phyloP scores from a whole-genome alignment of 441 rosid genomes.

The Cnidoscolus chayamansa region DNA sequence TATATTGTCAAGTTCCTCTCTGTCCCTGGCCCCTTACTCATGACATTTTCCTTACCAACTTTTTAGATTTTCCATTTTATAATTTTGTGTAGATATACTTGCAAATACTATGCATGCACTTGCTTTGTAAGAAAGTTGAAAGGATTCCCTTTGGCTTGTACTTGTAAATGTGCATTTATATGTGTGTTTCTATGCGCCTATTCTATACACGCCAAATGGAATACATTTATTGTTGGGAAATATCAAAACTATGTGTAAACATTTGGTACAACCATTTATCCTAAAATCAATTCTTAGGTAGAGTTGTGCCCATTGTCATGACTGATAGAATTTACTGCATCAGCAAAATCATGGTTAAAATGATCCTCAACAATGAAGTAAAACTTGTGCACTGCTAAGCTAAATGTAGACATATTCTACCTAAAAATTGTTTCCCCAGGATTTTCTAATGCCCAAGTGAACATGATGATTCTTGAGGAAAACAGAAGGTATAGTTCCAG shows the following conservation, averaged over 20 bases:
- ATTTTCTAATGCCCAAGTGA: neutral
- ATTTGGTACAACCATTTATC: neutral
- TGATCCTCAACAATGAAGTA: neutral
- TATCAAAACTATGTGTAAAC: neutral
- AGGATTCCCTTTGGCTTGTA: neutral
- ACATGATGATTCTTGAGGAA: neutral
- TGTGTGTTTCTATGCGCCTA: neutral
- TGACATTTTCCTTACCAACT: neutral
- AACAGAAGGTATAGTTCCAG: too few species aligned
- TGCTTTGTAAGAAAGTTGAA: neutral
- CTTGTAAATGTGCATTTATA: neutral
- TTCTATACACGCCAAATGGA: neutral
- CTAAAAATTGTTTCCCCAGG: neutral
- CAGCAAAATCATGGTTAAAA: neutral
- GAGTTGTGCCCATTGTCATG: too few species aligned
- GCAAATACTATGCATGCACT: neutral
- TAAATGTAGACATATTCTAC: neutral
- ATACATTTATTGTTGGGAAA: neutral
- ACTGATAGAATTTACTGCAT: neutral
- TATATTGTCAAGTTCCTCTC: neutral
- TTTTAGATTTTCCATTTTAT: neutral
- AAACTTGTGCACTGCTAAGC: neutral
- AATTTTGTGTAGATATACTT: neutral
- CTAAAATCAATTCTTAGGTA: neutral
- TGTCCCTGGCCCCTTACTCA: neutral